A percentile compares a stretch with the other conserved stretches of the same genome.
phyloP scores from a whole-genome alignment of 1,284 basidiomycete genomes.

The Pascua sp. region DNA sequence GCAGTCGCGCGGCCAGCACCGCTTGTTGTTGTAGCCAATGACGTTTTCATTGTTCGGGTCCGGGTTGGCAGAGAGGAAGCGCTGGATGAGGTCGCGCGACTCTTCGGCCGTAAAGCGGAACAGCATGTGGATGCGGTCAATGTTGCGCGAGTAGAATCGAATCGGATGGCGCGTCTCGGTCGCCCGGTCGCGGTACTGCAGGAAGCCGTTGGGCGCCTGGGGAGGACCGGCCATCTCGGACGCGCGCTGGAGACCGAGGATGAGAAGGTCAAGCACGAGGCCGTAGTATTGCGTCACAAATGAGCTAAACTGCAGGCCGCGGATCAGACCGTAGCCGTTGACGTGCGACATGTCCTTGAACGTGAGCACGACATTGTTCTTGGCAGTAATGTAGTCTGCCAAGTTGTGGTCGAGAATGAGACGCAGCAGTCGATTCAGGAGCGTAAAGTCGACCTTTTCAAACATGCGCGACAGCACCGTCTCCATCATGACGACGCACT shows the following conservation, averaged over 20 bases:
- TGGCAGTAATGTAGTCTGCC: slow-evolving; percentile 95
- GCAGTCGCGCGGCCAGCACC: slow-evolving; percentile 98
- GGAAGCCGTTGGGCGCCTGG: slow-evolving; percentile 90
- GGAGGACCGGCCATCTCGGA: slow-evolving; percentile 97
- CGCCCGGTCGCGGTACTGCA: slow-evolving; percentile 87
- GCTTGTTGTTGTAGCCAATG: slow-evolving; percentile 98
- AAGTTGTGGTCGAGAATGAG: slow-evolving; percentile 95
- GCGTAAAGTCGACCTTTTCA: slow-evolving; percentile 93
- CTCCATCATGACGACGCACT: slow-evolving; percentile 96
- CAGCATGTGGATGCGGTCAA: slow-evolving; percentile 87
- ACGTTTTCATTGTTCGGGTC: slow-evolving; percentile 99
- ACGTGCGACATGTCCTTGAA: slow-evolving; percentile 70
- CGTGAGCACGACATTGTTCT: slow-evolving; percentile 91
- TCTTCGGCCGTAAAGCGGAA: slow-evolving; percentile 99
- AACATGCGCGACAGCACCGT: slow-evolving; percentile 93
- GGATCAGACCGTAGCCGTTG: slow-evolving; percentile 68
- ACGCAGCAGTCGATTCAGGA: slow-evolving; percentile 86
- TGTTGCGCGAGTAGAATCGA: slow-evolving; percentile 89
- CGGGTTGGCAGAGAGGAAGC: slow-evolving; percentile 92
- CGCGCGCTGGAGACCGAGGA: slow-evolving; percentile 87
- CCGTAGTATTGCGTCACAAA: slow-evolving; percentile 98
- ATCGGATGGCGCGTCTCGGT: slow-evolving; percentile 94
- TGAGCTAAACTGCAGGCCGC: slow-evolving; percentile 90
- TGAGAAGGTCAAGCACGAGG: slow-evolving; percentile 82
- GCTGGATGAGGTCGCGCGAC: slow-evolving; percentile 93